Percentiles rank a stretch among this genome's conserved stretches.
Conservation (phyloP, 768 basidiomycete genomes). For the Suillus brevipes region DNA sequence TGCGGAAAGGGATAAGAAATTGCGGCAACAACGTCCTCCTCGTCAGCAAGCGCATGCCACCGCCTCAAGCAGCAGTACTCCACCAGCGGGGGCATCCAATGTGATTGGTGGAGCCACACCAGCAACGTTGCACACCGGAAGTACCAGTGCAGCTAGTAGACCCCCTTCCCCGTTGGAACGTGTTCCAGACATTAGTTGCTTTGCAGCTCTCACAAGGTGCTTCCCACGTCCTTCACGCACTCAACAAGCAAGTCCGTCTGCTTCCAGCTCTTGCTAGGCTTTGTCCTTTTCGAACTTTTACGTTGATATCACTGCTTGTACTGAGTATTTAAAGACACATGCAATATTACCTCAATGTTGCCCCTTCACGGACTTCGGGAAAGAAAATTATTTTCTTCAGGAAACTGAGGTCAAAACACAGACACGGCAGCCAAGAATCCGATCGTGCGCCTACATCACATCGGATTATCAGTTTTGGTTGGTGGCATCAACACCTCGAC, state of each 20-base stretch:
- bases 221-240: not conserved
- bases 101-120: not conserved
- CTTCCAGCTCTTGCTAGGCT: not conserved
- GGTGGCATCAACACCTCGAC: too few relatives aligned
- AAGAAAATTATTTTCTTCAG: too few relatives aligned
- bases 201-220: not conserved
- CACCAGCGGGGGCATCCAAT: not conserved
- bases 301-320: not conserved
- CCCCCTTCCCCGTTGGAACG: not conserved
- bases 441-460: too few relatives aligned
- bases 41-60: not conserved
- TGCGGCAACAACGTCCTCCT: not conserved
- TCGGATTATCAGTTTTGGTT: not conserved
- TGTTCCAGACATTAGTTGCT: not conserved
- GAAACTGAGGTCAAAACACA: too few relatives aligned
- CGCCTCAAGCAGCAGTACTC: not conserved
- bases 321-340: not conserved
- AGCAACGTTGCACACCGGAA: not conserved
- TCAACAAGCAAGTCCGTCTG: not conserved
- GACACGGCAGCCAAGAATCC: too few relatives aligned
- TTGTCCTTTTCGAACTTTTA: not conserved
- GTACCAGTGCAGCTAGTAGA: not conserved
- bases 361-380: too few relatives aligned
- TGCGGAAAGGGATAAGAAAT: not conserved
- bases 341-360: not conserved